Evolutionary conservation across 371 early-diverging fungal species (phyloP).

Genomic region (Rozella allomycis): DNA sequence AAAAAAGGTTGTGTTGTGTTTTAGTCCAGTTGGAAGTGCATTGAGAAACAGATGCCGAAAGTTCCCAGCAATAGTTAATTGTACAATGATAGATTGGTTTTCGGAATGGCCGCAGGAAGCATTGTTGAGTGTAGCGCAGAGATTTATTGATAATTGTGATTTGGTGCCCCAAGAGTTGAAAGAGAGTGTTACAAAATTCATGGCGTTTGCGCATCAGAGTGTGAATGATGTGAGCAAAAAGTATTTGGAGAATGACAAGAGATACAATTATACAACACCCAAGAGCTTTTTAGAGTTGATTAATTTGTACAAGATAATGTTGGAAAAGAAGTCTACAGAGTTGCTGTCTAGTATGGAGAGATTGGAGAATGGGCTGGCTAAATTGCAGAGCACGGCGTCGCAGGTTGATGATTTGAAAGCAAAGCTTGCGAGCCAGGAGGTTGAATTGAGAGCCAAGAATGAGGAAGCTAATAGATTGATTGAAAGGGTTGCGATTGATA

Average conservation of each 20-base stretch:
- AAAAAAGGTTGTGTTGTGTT: constrained; percentile 36
- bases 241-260: constrained; percentile 32
- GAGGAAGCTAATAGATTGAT: constrained; percentile 34
- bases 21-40: constrained; percentile 35
- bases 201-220: constrained; percentile 31
- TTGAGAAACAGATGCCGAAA: constrained; percentile 29
- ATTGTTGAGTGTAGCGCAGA: constrained; percentile 25
- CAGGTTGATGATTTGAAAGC: constrained; percentile 38
- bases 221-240: constrained; percentile 32
- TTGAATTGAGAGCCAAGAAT: constrained; percentile 34
- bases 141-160: constrained; percentile 27
- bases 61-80: constrained; percentile 37
- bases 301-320: constrained; percentile 32
- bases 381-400: constrained; percentile 29
- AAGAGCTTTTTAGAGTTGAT: constrained; percentile 36
- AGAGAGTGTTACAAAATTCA: constrained; percentile 26
- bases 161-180: constrained; percentile 23
- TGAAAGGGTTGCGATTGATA: constrained; percentile 32
- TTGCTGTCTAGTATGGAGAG: constrained; percentile 34
- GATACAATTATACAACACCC: constrained; percentile 39
- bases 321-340: constrained; percentile 26
- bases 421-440: constrained; percentile 35
- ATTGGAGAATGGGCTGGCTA: constrained; percentile 35
- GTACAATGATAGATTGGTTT: constrained; percentile 40
- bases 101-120: constrained; percentile 32